Conservation (phyloP, 179 eudicot species). For the Sideroxylon spinosum region DNA sequence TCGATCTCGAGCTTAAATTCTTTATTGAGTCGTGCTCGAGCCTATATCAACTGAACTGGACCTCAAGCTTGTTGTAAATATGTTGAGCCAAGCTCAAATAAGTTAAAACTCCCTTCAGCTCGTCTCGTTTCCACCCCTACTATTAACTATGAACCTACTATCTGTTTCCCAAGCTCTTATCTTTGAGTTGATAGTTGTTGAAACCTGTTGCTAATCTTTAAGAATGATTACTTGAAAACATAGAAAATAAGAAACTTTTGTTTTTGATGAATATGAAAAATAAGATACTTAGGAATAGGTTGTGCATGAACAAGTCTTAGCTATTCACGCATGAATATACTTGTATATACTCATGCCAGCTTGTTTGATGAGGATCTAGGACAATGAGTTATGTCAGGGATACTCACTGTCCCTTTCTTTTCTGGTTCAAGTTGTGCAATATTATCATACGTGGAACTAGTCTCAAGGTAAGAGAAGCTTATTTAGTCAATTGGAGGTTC, state of each 20-base stretch:
- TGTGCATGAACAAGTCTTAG: not conserved
- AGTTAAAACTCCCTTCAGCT: too few relatives aligned
- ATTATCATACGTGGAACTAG: not conserved
- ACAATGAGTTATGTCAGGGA: not conserved
- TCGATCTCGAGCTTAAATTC: too few relatives aligned
- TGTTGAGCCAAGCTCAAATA: too few relatives aligned
- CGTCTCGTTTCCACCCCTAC: too few relatives aligned
- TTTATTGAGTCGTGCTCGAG: too few relatives aligned
- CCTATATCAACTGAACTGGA: too few relatives aligned
- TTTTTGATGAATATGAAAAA: not conserved
- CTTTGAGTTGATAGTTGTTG: not conserved
- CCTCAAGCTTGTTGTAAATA: too few relatives aligned
- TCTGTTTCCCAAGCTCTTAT: not conserved
- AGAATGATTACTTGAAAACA: not conserved
- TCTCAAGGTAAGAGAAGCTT: not conserved
- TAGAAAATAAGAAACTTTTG: too few relatives aligned
- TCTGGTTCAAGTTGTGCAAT: not conserved
- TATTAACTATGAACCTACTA: not conserved
- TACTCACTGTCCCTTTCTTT: too few relatives aligned
- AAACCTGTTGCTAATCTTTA: not conserved
- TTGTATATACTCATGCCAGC: not conserved
- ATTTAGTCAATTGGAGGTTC: not conserved
- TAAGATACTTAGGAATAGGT: not conserved
- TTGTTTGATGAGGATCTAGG: slow-evolving; percentile 2
- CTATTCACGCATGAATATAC: not conserved